Evolutionary conservation across 257 asterid genomes (phyloP).

Genomic region (Plantago elongata): DNA sequence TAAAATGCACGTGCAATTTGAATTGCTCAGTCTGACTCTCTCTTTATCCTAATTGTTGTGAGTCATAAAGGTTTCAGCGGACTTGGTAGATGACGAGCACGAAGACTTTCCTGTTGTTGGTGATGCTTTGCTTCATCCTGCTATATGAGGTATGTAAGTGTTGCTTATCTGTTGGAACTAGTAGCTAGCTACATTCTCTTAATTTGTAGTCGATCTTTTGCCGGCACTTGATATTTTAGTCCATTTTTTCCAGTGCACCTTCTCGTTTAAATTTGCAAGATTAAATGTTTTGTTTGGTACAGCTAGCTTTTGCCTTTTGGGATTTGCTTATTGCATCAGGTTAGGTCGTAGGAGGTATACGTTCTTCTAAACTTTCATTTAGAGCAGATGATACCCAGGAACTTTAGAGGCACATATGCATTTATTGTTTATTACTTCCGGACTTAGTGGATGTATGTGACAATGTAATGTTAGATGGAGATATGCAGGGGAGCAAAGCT

Average conservation of each 20-base stretch:
- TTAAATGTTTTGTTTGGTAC: too few relatives aligned
- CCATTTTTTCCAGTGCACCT: too few relatives aligned
- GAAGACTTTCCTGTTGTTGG: slow-evolving; percentile 5
- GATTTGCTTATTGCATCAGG: too few relatives aligned
- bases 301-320: too few relatives aligned
- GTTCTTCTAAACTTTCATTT: too few relatives aligned
- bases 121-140: slow-evolving; percentile 7
- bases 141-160: neutral
- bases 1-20: neutral
- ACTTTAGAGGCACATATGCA: neutral
- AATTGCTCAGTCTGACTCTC: neutral
- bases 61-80: neutral
- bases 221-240: too few relatives aligned
- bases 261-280: too few relatives aligned
- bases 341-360: too few relatives aligned
- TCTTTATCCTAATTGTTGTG: neutral
- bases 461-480: slow-evolving; percentile 1
- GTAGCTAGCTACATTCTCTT: neutral
- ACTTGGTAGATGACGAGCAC: neutral
- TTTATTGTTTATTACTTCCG: neutral
- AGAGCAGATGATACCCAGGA: too few relatives aligned
- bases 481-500: neutral
- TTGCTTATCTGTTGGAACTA: neutral
- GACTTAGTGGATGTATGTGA: neutral
- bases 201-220: too few relatives aligned